Base-by-base conservation (phyloP, 1,284 basidiomycete genomes). In the Hymenochaete sp. region DNA sequence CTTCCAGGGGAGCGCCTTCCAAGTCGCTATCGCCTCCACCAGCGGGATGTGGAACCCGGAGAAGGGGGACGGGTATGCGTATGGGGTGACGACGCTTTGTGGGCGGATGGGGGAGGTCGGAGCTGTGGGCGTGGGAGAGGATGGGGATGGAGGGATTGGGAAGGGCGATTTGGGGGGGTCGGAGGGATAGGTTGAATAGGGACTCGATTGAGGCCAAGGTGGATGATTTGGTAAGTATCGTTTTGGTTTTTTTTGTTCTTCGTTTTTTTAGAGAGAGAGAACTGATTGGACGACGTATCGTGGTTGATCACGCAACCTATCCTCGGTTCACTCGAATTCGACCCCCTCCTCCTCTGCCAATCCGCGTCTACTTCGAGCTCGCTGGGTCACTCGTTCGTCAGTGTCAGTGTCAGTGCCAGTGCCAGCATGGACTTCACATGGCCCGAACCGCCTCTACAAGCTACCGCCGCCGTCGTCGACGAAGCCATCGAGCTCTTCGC, bases 21-120 rank as follows among this genome's bases (percentile, higher is more conserved):
- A 98, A 62, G 93, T 93, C 0, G 89, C 92, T 0, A 96, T 97
- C 51, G 86, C 87, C 0, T 91, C 88, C 27, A 75, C 90, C 0
- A 93, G 92, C 3, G 21, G 14, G 8, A 73, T 78, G 1, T 95
- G 96, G 60, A 82, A 79, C 3, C 79, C 75, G n/a, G n/a, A n/a
- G n/a, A n/a, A n/a, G n/a, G n/a, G n/a, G n/a, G n/a, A n/a, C n/a
- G n/a, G n/a, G n/a, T n/a, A n/a, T n/a, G n/a, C n/a, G n/a, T n/a
- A n/a, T n/a, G n/a, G 32, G 13, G 6, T 5, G 5, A 6, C 13
- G 13, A 16, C 14, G 32, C 32, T 16, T 16, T 35, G 32, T n/a
- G 21, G 32, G 21, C 8, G 93, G 84, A 0, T 95, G 89, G 63
- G 96, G 95, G 2, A 78, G 97, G 8, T 92, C 1, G 88, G 78